These are phyloP conservation scores for Coriolopsis trogii DNA, from an alignment of 1,284 basidiomycete species.

Conservation along the genomic window DNA sequence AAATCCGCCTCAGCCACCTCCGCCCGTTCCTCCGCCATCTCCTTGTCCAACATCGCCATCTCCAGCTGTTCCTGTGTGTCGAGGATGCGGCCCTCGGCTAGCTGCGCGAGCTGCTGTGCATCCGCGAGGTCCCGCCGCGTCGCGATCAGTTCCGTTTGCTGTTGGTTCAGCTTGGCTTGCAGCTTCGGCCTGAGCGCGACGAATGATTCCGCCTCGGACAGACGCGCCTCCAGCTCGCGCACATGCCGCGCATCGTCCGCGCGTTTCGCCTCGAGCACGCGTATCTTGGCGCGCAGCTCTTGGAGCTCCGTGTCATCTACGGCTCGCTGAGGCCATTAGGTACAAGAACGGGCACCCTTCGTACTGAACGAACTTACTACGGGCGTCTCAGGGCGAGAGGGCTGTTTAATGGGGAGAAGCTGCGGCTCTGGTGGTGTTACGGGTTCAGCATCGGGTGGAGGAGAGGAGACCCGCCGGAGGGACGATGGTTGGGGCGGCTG, in stretches of 20 bases:
- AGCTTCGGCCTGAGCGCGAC: constrained; percentile 87
- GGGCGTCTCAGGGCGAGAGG: constrained; percentile 28
- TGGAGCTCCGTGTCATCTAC: constrained; percentile 67
- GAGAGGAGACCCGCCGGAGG: constrained; percentile 27
- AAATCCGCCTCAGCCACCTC: constrained; percentile 81
- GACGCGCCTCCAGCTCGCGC: constrained; percentile 82
- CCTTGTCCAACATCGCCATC: constrained; percentile 94
- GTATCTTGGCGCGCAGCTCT: constrained; percentile 83
- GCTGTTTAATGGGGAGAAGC: constrained; percentile 8
- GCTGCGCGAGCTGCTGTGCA: constrained; percentile 61
- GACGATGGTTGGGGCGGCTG: constrained; percentile 27
- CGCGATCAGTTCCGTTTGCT: constrained; percentile 77
- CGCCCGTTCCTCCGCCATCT: constrained; percentile 94
- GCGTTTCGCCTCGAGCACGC: constrained; percentile 85
- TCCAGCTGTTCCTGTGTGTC: constrained; percentile 91
- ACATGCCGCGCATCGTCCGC: constrained; percentile 86
- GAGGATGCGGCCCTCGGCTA: constrained; percentile 61
- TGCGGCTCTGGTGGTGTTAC: constrained; percentile 5
- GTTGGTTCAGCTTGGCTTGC: constrained; percentile 82
- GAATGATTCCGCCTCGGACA: constrained; percentile 84
- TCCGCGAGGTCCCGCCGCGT: constrained; percentile 71
- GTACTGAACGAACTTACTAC: constrained; percentile 26
- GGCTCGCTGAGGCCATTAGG: constrained; percentile 14
- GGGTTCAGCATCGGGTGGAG: constrained; percentile 18
- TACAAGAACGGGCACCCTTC: not conserved